Percentiles rank a stretch among this genome's conserved stretches.
Evolutionary conservation across 1,139 yeast species (phyloP).

Genomic region (Debaryomycetaceae sp.): DNA sequence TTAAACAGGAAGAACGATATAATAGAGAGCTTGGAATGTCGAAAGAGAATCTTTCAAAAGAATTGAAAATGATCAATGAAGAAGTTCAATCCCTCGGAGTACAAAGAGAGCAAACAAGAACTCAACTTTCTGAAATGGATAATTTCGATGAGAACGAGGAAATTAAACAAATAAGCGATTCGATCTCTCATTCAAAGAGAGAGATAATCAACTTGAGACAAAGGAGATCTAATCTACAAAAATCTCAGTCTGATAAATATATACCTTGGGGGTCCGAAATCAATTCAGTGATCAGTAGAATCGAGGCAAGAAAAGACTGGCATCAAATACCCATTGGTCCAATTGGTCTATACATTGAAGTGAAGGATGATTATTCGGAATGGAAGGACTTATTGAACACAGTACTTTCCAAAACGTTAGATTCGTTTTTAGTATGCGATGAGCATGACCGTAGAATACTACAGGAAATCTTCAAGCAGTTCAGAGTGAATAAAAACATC

Average conservation of each 20-base stretch:
- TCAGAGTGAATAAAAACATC: conserved; percentile 31
- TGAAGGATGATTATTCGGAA: conserved; percentile 51
- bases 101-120: conserved; percentile 7
- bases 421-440: conserved; percentile 65
- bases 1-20: conserved; percentile 18
- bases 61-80: conserved; percentile 11
- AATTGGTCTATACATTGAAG: conserved; percentile 57
- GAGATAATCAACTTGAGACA: conserved; percentile 9
- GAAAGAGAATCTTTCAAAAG: conserved; percentile 20
- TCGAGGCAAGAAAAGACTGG: conserved; percentile 38
- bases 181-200: conserved; percentile 3
- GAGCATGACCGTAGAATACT: conserved; percentile 57
- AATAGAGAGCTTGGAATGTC: conserved; percentile 41
- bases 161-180: neutral
- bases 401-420: conserved; percentile 42
- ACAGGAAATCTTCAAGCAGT: conserved; percentile 35
- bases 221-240: conserved; percentile 14
- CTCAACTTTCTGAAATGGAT: conserved; percentile 3
- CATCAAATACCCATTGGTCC: conserved; percentile 75
- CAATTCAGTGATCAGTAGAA: conserved; percentile 36
- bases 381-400: conserved; percentile 68
- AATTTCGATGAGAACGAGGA: conserved; percentile 1
- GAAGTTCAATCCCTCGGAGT: conserved; percentile 11
- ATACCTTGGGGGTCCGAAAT: conserved; percentile 50
- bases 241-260: conserved; percentile 24